Conservation (phyloP, 257 asterid species). For the Lantana camara region DNA sequence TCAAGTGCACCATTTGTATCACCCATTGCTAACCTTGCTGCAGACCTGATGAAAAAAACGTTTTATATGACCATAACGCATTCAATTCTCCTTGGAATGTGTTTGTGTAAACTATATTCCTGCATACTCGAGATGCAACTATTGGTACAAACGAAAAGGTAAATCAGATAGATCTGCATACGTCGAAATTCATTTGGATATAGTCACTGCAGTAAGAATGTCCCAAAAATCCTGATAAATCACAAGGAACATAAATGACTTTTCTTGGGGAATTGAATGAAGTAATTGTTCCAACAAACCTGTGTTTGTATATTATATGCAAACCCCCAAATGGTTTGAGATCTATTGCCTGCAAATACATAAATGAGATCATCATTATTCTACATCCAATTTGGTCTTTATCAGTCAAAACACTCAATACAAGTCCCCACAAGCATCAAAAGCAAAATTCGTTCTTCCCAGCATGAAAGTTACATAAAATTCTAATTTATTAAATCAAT, state of each 20-base stretch:
- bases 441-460: neutral
- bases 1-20: slow-evolving; percentile 65
- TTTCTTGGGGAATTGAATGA: slow-evolving; percentile 6
- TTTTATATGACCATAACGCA: too few species aligned
- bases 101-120: too few species aligned
- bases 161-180: too few species aligned
- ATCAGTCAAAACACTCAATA: slow-evolving; percentile 12
- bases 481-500: neutral
- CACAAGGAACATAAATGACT: neutral
- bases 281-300: slow-evolving; percentile 47
- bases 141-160: too few species aligned
- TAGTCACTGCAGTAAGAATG: neutral
- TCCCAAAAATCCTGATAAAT: neutral
- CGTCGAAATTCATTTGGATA: too few species aligned
- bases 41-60: slow-evolving; percentile 50
- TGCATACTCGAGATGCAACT: too few species aligned
- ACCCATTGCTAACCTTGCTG: slow-evolving; percentile 67
- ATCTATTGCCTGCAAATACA: slow-evolving; percentile 69
- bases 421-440: slow-evolving; percentile 2
- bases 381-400: neutral
- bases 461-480: neutral
- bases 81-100: too few species aligned
- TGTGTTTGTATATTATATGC: slow-evolving; percentile 64
- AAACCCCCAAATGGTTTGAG: slow-evolving; percentile 79
- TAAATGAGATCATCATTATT: slow-evolving; percentile 24